Evolutionary conservation across 352 stramenopile species (phyloP).

Genomic region (Phytophthora brassicae): DNA sequence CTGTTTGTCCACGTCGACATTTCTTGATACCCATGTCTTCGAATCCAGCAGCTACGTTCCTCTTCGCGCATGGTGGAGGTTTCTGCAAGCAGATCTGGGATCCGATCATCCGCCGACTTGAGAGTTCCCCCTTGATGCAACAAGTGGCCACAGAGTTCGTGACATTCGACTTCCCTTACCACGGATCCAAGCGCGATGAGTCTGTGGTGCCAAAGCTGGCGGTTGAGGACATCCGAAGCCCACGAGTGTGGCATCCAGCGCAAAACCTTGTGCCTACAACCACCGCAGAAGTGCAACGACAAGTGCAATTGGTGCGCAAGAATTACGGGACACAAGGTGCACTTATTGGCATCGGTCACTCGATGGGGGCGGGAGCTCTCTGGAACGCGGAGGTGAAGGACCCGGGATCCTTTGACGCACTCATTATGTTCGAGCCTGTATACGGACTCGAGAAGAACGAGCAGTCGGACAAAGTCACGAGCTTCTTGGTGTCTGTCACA

Average conservation of each 20-base stretch:
- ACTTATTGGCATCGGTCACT: constrained; percentile 40
- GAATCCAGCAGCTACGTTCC: constrained; percentile 23
- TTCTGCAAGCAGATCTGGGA: constrained; percentile 53
- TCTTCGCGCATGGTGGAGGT: constrained; percentile 47
- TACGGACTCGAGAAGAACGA: constrained; percentile 23
- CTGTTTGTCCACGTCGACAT: constrained; percentile 8
- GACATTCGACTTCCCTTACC: constrained; percentile 43
- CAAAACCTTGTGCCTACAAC: constrained; percentile 23
- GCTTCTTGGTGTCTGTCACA: constrained; percentile 36
- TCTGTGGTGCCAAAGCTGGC: constrained; percentile 23
- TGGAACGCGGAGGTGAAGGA: constrained; percentile 40
- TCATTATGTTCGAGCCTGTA: constrained; percentile 50
- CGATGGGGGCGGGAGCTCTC: constrained; percentile 36
- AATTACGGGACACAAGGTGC: background rate
- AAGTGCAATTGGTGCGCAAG: constrained; percentile 21
- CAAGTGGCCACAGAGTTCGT: constrained; percentile 25
- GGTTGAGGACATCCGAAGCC: constrained; percentile 8
- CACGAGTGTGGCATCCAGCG: constrained; percentile 33
- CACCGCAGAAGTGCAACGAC: constrained; percentile 24
- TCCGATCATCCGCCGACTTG: constrained; percentile 37
- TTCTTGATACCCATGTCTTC: background rate
- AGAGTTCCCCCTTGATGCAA: constrained; percentile 27
- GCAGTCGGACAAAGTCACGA: constrained; percentile 16
- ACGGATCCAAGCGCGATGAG: constrained; percentile 40
- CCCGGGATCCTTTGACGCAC: constrained; percentile 42